Evolutionary conservation across 169 alveolate species (phyloP).

Genomic region (Eimeria necatrix): DNA sequence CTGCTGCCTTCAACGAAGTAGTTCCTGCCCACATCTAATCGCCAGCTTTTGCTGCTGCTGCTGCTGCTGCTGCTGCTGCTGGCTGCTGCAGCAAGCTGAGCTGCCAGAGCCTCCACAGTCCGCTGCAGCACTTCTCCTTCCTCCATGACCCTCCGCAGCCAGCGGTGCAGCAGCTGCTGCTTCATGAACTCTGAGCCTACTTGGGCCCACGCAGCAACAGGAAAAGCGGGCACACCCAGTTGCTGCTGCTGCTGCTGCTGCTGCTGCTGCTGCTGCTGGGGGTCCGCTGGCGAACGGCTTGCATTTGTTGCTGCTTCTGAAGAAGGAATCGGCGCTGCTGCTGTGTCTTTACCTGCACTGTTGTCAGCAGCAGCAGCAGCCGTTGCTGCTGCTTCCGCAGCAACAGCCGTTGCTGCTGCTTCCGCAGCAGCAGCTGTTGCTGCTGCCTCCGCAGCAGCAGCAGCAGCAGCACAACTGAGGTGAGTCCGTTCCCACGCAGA

Average conservation of each 20-base stretch:
- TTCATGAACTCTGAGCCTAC: slow-evolving; percentile 38
- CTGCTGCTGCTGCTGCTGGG: slow-evolving; percentile 17
- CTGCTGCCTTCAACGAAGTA: slow-evolving; percentile 18
- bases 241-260: not conserved
- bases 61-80: slow-evolving; percentile 20
- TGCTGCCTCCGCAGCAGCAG: slow-evolving; percentile 25
- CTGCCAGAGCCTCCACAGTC: slow-evolving; percentile 30
- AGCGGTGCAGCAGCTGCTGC: slow-evolving; percentile 74
- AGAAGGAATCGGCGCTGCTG: not conserved
- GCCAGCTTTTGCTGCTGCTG: slow-evolving; percentile 31
- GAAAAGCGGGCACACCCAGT: not conserved
- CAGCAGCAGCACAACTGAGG: not conserved
- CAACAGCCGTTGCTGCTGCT: not conserved
- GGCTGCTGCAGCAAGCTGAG: slow-evolving; percentile 52
- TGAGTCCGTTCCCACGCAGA: slow-evolving; percentile 38
- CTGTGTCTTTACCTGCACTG: not conserved
- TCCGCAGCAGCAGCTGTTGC: slow-evolving; percentile 2
- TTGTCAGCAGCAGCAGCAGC: not conserved
- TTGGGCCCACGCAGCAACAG: slow-evolving; percentile 27
- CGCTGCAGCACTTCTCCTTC: slow-evolving; percentile 33
- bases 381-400: not conserved
- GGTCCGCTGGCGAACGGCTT: not conserved
- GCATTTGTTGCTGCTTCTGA: not conserved
- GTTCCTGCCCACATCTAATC: slow-evolving; percentile 38
- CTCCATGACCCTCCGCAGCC: slow-evolving; percentile 66